These are phyloP conservation scores for Pestalotiopsis sp. DNA, from an alignment of 2,329 filamentous ascomycete genomes.

Conservation along the genomic window DNA sequence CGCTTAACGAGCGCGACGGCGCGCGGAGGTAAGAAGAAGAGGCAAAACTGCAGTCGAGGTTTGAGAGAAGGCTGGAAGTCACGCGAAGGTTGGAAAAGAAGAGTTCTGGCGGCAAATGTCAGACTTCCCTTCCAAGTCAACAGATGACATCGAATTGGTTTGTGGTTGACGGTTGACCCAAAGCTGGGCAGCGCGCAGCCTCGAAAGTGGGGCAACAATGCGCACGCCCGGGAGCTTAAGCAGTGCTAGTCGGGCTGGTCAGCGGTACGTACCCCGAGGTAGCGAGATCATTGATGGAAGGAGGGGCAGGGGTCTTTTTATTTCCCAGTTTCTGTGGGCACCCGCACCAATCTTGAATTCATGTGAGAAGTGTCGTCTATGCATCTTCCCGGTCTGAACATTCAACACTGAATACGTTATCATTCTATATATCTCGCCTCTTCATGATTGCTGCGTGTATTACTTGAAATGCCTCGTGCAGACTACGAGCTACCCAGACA, in stretches of 20 bases:
- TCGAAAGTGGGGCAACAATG: neutral
- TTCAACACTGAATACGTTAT: too few relatives aligned
- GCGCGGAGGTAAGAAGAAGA: neutral
- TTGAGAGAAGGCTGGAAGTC: neutral
- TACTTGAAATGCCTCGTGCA: too few relatives aligned
- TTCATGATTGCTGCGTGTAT: too few relatives aligned
- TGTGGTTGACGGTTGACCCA: neutral
- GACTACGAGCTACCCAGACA: too few relatives aligned
- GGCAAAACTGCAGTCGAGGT: neutral
- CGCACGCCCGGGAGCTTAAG: neutral
- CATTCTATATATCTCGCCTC: too few relatives aligned
- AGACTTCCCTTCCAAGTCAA: conserved; percentile 5
- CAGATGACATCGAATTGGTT: conserved; percentile 2
- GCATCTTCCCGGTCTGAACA: too few relatives aligned
- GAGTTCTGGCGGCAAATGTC: neutral
- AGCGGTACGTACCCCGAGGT: neutral
- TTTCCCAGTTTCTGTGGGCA: too few relatives aligned
- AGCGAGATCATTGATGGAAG: neutral
- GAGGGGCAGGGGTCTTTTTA: neutral
- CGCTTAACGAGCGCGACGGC: neutral
- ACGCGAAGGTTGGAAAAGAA: neutral
- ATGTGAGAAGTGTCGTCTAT: too few relatives aligned
- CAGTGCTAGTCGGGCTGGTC: too few relatives aligned
- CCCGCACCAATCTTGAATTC: too few relatives aligned
- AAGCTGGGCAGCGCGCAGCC: neutral